Conservation (phyloP, 768 basidiomycete species). For the Macrolepiota albuminosa region DNA sequence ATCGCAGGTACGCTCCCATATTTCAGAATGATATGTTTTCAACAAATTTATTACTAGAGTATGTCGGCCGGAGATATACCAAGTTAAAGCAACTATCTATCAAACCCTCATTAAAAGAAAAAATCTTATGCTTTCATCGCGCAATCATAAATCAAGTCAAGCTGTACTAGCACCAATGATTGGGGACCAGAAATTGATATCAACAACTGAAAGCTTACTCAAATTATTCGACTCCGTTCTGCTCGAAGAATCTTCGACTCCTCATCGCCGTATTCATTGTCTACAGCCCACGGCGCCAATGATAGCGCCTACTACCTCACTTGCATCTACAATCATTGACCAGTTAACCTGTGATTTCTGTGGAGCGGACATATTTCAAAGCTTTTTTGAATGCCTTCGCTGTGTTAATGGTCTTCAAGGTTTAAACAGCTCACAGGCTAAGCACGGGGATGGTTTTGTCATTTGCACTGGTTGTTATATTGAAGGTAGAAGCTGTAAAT, state of each 20-base stretch:
- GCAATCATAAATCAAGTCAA: neutral
- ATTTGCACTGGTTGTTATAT: slow-evolving; percentile 71
- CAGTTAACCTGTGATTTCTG: slow-evolving; percentile 72
- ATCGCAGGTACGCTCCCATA: slow-evolving; percentile 52
- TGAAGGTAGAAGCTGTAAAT: slow-evolving; percentile 73
- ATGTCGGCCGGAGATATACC: slow-evolving; percentile 76
- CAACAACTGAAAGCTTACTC: slow-evolving; percentile 33
- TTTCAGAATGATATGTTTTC: neutral
- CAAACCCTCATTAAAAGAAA: slow-evolving; percentile 40
- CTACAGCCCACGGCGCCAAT: neutral
- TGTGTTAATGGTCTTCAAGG: slow-evolving; percentile 28
- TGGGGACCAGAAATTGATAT: slow-evolving; percentile 5
- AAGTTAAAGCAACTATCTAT: slow-evolving; percentile 63
- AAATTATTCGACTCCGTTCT: slow-evolving; percentile 49
- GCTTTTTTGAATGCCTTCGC: slow-evolving; percentile 65
- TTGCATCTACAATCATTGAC: slow-evolving; percentile 14
- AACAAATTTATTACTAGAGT: slow-evolving; percentile 41
- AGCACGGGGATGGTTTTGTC: slow-evolving; percentile 38
- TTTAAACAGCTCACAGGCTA: slow-evolving; percentile 4
- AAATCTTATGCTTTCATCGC: neutral
- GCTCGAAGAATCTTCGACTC: slow-evolving; percentile 36
- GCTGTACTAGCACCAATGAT: neutral
- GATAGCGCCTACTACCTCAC: neutral
- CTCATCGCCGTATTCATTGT: slow-evolving; percentile 21
- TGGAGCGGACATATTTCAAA: slow-evolving; percentile 75